A percentile compares a stretch with the other conserved stretches of the same genome.
Evolutionary conservation across 768 basidiomycete genomes (phyloP).

Genomic region (Heimioporus sp.): DNA sequence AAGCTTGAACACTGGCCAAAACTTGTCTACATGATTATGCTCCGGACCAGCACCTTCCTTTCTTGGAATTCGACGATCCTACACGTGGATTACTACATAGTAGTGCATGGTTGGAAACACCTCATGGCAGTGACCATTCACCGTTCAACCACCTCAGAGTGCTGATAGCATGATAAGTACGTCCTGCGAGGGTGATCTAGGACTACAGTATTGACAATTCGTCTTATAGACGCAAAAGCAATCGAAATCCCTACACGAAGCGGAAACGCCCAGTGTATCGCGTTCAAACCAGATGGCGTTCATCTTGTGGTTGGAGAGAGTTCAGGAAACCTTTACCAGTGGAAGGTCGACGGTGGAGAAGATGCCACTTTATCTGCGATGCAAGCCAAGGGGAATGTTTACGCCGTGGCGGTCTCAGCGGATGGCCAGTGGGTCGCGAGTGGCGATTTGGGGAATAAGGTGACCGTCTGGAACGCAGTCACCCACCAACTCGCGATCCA

Average conservation of each 20-base stretch:
- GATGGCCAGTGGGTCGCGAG: slow-evolving; percentile 1
- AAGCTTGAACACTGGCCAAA: too few species aligned
- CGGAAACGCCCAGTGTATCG: background rate
- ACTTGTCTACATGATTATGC: too few species aligned
- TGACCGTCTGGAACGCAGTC: background rate
- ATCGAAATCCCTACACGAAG: background rate
- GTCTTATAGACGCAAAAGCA: background rate
- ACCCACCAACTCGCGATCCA: background rate
- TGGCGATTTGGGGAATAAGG: background rate
- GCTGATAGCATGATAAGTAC: too few species aligned
- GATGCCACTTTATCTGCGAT: background rate
- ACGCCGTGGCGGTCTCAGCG: background rate
- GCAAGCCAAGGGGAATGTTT: background rate
- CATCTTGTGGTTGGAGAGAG: background rate
- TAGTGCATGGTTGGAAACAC: too few species aligned
- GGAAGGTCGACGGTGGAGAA: background rate
- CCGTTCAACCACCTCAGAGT: too few species aligned
- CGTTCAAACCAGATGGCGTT: background rate
- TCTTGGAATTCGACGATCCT: too few species aligned
- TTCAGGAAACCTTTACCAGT: background rate
- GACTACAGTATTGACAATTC: too few species aligned
- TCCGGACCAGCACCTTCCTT: too few species aligned
- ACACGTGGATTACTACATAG: too few species aligned
- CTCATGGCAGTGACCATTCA: too few species aligned
- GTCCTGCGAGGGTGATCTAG: too few species aligned